phyloP scores from a whole-genome alignment of 495 filamentous ascomycete genomes.

The Penicillium mononematosum region DNA sequence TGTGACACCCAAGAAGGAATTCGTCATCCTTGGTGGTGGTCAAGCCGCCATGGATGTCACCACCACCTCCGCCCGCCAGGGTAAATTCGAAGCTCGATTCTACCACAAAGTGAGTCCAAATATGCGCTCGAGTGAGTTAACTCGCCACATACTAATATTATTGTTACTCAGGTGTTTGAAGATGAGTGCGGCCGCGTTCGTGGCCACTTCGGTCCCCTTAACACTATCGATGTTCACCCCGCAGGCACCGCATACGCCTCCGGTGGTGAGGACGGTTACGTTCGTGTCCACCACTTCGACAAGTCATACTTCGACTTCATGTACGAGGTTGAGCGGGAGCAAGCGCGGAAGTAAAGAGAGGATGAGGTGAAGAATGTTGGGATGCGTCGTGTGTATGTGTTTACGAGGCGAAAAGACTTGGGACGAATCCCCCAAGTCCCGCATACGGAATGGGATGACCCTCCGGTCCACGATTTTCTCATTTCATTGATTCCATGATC shows the following conservation, averaged over 20 bases:
- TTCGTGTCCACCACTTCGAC: conserved; percentile 97
- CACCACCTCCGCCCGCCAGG: conserved; percentile 87
- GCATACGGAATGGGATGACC: conserved; percentile 39
- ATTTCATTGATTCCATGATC: conserved; percentile 49
- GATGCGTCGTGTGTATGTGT: conserved; percentile 43
- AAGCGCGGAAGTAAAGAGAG: conserved; percentile 42
- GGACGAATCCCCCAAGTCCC: conserved; percentile 23
- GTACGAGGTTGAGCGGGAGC: conserved; percentile 92
- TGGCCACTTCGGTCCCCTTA: conserved; percentile 94
- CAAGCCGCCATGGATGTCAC: conserved; percentile 99
- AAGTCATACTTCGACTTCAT: conserved; percentile 97
- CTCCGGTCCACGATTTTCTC: conserved; percentile 41
- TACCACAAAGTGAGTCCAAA: conserved; percentile 72
- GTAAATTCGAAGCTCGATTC: conserved; percentile 98
- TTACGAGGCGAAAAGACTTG: conserved; percentile 44
- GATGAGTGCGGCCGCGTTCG: conserved; percentile 96
- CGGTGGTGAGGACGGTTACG: conserved; percentile 97
- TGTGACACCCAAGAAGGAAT: conserved; percentile 93
- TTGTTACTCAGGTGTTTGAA: conserved; percentile 62
- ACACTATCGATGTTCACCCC: conserved; percentile 86
- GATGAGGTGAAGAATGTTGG: conserved; percentile 15
- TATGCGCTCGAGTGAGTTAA: neutral
- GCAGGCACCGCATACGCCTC: conserved; percentile 86
- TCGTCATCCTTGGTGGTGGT: conserved; percentile 93
- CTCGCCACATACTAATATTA: neutral